Evolutionary conservation across 768 basidiomycete species (phyloP), one percentile per base, ranked within the genome.

Genomic region (Podaxis sp.): DNA sequence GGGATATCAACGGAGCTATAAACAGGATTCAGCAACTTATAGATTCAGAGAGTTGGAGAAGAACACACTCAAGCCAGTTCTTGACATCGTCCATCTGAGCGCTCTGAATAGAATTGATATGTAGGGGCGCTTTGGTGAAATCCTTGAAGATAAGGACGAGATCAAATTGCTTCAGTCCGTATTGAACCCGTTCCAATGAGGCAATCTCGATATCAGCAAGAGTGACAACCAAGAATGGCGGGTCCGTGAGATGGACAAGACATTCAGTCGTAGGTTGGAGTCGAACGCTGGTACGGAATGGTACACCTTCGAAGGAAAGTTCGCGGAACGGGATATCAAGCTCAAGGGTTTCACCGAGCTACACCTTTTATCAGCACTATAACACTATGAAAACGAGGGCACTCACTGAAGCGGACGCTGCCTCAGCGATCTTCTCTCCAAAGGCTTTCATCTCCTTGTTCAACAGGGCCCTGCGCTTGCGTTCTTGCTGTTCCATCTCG

Each of bases 321-420:
- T 99, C 97, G 66, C 95, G 82, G 89, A 98, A 99, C 0, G 97
- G 97, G 69, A 96, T 89, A 73, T 99, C 97, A 38, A 95, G 86
- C 67, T 99, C 97, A 52, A 99, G 76, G 9, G 92, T 84, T 52
- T 95, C 93, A 46, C 93, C 92, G 54, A 87, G 82, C 75, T 81
- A 60, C 15, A 49, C 26, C 28, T 17, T 46, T 66, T 42, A 64
- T 56, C 17, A 57, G 26, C 17, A 30, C 22, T 24, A 24, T 46
- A 19, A 39, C 36, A 61, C 40, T 9, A 5, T 5, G n/a, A 24
- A 19, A 19, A 48, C 26, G 17, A 15, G 46, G 26, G n/a, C 12
- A 64, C 90, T 67, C 68, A 97, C 95, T 52, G 89, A 90, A 57
- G 81, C 72, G 2, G 89, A 86, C 9, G 86, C 85, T 15, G 95